Conservation (phyloP, 495 filamentous ascomycete genomes). For the Podospora bellae-mahoneyi region DNA sequence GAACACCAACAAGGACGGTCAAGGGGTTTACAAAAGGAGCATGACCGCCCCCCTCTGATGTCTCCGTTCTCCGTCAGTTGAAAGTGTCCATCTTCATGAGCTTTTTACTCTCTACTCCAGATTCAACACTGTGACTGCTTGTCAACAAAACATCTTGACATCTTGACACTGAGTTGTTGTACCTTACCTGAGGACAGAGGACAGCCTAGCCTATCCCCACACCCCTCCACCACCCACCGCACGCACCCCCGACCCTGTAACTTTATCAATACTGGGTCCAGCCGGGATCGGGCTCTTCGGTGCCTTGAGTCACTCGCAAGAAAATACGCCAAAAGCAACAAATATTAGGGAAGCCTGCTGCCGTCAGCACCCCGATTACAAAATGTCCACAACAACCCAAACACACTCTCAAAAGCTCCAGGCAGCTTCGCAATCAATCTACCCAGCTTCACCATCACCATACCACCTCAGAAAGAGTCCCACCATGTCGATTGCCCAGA, state of each 20-base stretch:
- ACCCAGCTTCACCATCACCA: slow-evolving; percentile 25
- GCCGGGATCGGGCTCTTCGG: slow-evolving; percentile 10
- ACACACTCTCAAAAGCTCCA: slow-evolving; percentile 19
- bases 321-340: slow-evolving; percentile 26
- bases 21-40: slow-evolving; percentile 32
- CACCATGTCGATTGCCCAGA: slow-evolving; percentile 95
- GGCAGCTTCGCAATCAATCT: slow-evolving; percentile 18
- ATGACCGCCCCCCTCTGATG: slow-evolving; percentile 18
- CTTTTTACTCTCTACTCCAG: background rate
- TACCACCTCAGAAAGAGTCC: slow-evolving; percentile 38
- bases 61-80: slow-evolving; percentile 6
- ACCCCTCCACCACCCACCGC: slow-evolving; percentile 1
- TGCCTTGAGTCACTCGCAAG: slow-evolving; percentile 36
- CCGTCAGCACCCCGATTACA: slow-evolving; percentile 11
- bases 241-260: slow-evolving; percentile 20
- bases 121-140: background rate
- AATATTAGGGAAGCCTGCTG: slow-evolving; percentile 26
- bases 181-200: background rate
- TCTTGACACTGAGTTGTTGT: no score
- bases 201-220: background rate
- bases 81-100: background rate
- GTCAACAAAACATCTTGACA: background rate
- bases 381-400: slow-evolving; percentile 27
- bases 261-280: slow-evolving; percentile 2
- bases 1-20: slow-evolving; percentile 28